Evolutionary conservation across 2,329 filamentous ascomycete genomes (phyloP), one percentile per base, ranked within the genome.

Genomic region (Cladosporium oxysporum): DNA sequence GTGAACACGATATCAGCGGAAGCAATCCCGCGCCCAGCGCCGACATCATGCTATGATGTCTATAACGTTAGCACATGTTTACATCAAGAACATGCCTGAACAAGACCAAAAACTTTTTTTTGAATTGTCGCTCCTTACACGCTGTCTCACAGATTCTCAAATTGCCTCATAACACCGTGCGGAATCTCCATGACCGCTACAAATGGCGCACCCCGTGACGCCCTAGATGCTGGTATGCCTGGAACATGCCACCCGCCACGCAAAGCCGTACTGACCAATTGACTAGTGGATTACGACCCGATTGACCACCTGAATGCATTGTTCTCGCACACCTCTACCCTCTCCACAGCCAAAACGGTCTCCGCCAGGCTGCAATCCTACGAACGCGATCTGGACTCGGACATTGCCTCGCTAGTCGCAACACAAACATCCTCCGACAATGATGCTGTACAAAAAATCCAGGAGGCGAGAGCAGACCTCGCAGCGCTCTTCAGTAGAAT

Each of bases 401-500:
- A 93, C 69, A 96, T 99, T 75, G 84, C 87, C 68, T 81, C 83
- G 61, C 88, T 96, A 70, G 87, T 90, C 71, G 87, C 85, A 67
- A 82, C 88, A 53, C 94, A 97, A 81, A 91, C 92, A 53, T 91
- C 90, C 75, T 92, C 91, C 66, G 91, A 96, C 78, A 88, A 91
- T 74, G 92, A 93, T 72, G 96, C 91, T 76, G 90, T 98, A 68
- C 88, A 92, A 80, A 90, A 93, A 71, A 97, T 99, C 82, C 91
- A 96, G 80, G 88, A 90, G 60, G 93, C 95, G 53, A 94, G 97
- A 81, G 86, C 88, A 65, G 95, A 98, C 80, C 87, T 99, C 69
- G 90, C 91, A 21, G 89, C 91, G 71, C 88, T 99, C 47, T 97
- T 99, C 83, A 88, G 89, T 74, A 96, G 96, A 81, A 97, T 99